Evolutionary conservation across 2,329 filamentous ascomycete species (phyloP).

Genomic region (Fusarium pseudoanthophilum): DNA sequence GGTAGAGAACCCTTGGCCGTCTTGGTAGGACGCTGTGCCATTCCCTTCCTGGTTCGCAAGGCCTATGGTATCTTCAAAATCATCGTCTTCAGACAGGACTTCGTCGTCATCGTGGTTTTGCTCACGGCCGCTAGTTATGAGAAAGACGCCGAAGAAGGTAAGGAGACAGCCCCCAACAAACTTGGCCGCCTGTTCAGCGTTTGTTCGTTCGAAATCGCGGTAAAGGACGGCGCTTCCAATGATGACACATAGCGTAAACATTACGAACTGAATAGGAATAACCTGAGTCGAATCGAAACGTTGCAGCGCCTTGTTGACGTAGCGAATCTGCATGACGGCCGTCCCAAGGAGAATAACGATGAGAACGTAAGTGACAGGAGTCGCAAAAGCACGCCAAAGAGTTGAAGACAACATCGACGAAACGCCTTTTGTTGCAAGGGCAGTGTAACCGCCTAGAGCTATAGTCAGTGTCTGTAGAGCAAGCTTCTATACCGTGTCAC

Average conservation of each 20-base stretch:
- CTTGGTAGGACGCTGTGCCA: constrained; percentile 22
- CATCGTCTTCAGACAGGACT: constrained; percentile 64
- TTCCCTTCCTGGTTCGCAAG: constrained; percentile 62
- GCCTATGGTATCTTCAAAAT: constrained; percentile 72
- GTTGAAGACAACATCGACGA: constrained; percentile 94
- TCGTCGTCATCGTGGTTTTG: constrained; percentile 67
- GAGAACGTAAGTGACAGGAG: constrained; percentile 91
- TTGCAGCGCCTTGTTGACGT: constrained; percentile 88
- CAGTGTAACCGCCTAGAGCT: constrained; percentile 88
- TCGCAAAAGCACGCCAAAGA: constrained; percentile 87
- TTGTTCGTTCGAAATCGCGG: constrained; percentile 90
- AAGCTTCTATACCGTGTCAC: constrained; percentile 44
- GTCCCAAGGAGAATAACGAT: constrained; percentile 81
- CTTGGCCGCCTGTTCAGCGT: constrained; percentile 76
- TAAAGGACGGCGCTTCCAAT: constrained; percentile 93
- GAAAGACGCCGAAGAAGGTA: constrained; percentile 96
- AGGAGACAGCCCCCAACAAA: constrained; percentile 91
- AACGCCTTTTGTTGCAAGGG: constrained; percentile 93
- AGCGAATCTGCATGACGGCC: constrained; percentile 96
- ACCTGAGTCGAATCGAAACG: constrained; percentile 97
- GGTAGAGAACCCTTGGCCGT: constrained; percentile 33
- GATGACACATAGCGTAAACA: constrained; percentile 96
- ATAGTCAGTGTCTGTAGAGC: constrained; percentile 11
- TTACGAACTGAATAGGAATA: constrained; percentile 96
- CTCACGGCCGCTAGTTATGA: constrained; percentile 88